Base-by-base conservation (phyloP, 176 grass and related monocot species). In the Alopecurus myosuroides region DNA sequence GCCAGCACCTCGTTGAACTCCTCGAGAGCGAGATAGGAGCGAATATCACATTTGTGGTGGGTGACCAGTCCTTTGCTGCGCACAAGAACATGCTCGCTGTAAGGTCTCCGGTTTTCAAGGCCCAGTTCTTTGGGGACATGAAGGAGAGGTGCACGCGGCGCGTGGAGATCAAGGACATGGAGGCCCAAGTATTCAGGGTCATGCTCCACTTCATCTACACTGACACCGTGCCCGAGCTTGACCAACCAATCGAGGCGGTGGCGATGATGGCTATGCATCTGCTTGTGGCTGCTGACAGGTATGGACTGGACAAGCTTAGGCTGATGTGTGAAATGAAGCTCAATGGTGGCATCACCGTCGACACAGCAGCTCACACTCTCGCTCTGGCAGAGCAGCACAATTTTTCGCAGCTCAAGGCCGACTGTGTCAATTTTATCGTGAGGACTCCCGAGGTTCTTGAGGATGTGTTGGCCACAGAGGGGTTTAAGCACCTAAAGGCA, bases 201-300 rank as follows among this genome's bases (percentile, higher is more conserved):
- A 37, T 90, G 37, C 85, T 90, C n/a, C 70, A 84, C 42, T 90
- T 90, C 81, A 61, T 90, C 53, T 90, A 90, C 76, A 78, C 57
- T 4, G 74, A 90, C 82, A 71, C 63, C 9, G 53, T 86, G 3
- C 88, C 84, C 18, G 51, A 87, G 5, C 31, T 87, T 33, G 44
- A 81, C 6, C 30, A 71, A 1, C 20, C n/a, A 2, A 4, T 56
- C 1, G 50, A 77, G n/a, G 23, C 19, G 18, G 7, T 20, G 33
- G 7, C 33, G 11, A 7, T 5, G 50, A 77, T 26, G 74, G 50
- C 50, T 49, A 48, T 23, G 17, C 74, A 77, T 77, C 60, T 92
- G 33, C 77, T 88, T 17, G 70, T 68, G 9, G 90, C 51, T 20
- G 90, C 82, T 3, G 90, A 92, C 81, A 33, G 82, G 12, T 88